These are phyloP conservation scores for Kluyveromyces sp. DNA, from an alignment of 1,139 yeast genomes.

Conservation along the genomic window DNA sequence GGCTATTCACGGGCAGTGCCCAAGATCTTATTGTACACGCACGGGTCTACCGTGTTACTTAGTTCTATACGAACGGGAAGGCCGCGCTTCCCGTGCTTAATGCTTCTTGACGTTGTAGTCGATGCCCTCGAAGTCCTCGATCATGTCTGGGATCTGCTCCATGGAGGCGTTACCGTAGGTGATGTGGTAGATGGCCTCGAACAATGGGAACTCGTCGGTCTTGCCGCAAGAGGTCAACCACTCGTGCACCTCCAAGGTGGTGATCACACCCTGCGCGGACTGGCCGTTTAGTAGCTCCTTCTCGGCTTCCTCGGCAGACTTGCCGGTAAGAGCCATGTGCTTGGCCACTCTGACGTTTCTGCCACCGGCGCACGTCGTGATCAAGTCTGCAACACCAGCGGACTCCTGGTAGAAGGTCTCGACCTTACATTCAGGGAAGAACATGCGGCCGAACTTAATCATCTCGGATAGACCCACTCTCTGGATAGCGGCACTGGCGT, in stretches of 20 bases:
- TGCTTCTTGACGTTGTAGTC: conserved; percentile 10
- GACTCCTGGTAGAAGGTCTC: conserved; percentile 83
- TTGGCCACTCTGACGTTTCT: conserved; percentile 87
- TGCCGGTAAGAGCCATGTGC: conserved; percentile 65
- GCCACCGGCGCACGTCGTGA: conserved; percentile 95
- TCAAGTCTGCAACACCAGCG: conserved; percentile 95
- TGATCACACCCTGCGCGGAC: conserved; percentile 88
- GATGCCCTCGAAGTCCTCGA: conserved; percentile 38
- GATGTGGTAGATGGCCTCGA: conserved; percentile 77
- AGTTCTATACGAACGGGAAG: background rate
- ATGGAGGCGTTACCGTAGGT: conserved; percentile 65
- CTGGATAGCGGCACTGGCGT: conserved; percentile 93
- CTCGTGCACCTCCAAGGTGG: conserved; percentile 85
- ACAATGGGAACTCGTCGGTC: conserved; percentile 73
- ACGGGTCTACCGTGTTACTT: conserved; percentile 7
- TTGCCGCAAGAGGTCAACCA: conserved; percentile 57
- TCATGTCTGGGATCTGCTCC: conserved; percentile 54
- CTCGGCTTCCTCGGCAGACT: conserved; percentile 73
- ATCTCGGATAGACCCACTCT: conserved; percentile 87
- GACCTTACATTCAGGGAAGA: conserved; percentile 63
- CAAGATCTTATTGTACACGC: background rate
- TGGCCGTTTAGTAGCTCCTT: conserved; percentile 81
- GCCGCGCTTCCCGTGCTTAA: background rate
- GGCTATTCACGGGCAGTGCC: too few species aligned
- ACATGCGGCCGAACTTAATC: conserved; percentile 71